These are phyloP conservation scores for Platismatia glauca DNA, from an alignment of 495 filamentous ascomycete species.

Conservation along the genomic window DNA sequence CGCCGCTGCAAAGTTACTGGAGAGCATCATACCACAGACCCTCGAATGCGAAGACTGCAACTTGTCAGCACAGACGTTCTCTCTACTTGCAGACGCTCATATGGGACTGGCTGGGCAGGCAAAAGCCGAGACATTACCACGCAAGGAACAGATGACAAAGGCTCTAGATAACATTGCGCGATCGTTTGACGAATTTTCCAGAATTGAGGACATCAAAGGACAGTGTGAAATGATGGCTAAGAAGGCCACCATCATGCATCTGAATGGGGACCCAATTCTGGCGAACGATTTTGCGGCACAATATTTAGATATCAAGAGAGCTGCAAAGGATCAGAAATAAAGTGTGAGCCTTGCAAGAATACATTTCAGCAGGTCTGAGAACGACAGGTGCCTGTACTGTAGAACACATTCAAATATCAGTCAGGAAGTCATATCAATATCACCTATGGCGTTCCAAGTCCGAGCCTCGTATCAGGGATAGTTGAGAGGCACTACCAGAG, in stretches of 20 bases:
- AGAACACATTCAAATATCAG: not conserved
- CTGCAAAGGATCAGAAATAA: constrained; percentile 24
- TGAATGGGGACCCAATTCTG: constrained; percentile 58
- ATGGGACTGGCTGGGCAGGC: constrained; percentile 66
- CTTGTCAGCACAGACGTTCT: constrained; percentile 60
- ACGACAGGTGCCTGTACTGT: not conserved
- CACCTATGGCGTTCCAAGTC: not conserved
- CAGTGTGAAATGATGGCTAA: constrained; percentile 82
- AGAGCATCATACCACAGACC: constrained; percentile 71
- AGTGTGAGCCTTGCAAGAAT: not conserved
- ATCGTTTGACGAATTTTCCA: constrained; percentile 59
- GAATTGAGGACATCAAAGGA: constrained; percentile 62
- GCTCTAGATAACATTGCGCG: constrained; percentile 60
- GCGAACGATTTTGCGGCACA: constrained; percentile 68
- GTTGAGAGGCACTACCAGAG: not conserved
- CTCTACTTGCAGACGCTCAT: constrained; percentile 69
- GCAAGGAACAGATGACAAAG: constrained; percentile 53
- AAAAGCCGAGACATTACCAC: constrained; percentile 22
- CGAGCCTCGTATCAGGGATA: not conserved
- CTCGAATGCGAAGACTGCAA: constrained; percentile 63
- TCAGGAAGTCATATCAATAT: not conserved
- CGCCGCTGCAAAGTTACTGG: constrained; percentile 56
- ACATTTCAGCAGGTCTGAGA: no score
- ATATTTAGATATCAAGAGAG: constrained; percentile 52
- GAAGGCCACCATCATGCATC: constrained; percentile 71